Evolutionary conservation across 2,329 filamentous ascomycete species (phyloP), one percentile per base, ranked within the genome.

Genomic region (Geosmithia putterillii): DNA sequence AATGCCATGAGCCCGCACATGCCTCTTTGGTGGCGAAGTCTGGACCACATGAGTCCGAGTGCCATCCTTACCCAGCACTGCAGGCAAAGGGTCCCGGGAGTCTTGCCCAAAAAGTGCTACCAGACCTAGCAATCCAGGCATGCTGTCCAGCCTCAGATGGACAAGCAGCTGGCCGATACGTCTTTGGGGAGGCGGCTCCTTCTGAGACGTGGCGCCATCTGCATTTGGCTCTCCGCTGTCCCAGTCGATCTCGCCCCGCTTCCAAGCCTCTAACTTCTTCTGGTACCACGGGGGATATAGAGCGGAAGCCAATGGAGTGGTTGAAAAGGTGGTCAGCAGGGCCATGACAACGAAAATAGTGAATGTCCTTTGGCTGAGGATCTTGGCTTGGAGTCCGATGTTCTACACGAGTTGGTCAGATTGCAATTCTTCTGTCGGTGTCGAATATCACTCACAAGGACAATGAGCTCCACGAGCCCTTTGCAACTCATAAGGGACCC

Each of bases 291-390:
- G 71, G 1, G 88, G 88, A 50, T 94, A 95, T 7, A 94, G 67
- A 42, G 67, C 69, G 12, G 76, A 71, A 1, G 83, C 84, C 36
- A 94, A 63, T 0, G 88, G 88, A 0, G 88, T 89, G 0, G 88
- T 94, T 1, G 79, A 64, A 45, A 95, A 87, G 0, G 88, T 95
- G 0, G 87, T 94, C 25, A 94, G 69, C 2, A 94, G 68, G 8
- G 88, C 88, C 88, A 95, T 95, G 54, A 95, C 84, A 19, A 95
- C 87, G 52, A 95, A 94, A 44, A 95, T 94, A 42, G 88, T 94
- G 54, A 95, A 95, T 0, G 87, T 94, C 15, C 84, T 71, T 0
- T 72, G 73, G 46, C 83, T 89, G 17, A 95, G 69, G 47, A 94
- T 94, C 32, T 77, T 79, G 18, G 88, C 87, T 65, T 90, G 81